phyloP scores from a whole-genome alignment of 139 green algal species.

The Cymbomonas tetramitiformis region DNA sequence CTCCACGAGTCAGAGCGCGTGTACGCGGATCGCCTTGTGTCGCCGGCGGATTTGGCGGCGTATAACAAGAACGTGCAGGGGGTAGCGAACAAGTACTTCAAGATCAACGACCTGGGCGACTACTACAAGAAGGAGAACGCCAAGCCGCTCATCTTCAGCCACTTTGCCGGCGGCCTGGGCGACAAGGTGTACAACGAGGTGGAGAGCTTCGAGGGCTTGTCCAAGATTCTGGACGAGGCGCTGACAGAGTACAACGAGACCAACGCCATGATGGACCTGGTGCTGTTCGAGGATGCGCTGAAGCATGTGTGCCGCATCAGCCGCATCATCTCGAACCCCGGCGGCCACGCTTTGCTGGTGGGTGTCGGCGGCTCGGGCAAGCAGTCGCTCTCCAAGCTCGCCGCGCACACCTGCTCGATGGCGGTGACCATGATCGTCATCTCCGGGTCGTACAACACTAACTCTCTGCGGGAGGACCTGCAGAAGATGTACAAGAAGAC shows the following conservation, averaged over 20 bases:
- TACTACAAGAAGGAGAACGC: slow-evolving; percentile 71
- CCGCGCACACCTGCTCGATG: slow-evolving; percentile 65
- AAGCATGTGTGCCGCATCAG: slow-evolving; percentile 75
- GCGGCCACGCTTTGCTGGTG: slow-evolving; percentile 73
- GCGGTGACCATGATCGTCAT: slow-evolving; percentile 60
- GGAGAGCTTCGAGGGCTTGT: slow-evolving; percentile 39
- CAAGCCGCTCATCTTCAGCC: slow-evolving; percentile 75
- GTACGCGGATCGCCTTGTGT: slow-evolving; percentile 35
- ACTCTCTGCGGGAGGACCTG: slow-evolving; percentile 74
- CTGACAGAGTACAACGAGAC: slow-evolving; percentile 79
- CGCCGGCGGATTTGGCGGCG: slow-evolving; percentile 38
- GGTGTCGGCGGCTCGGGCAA: slow-evolving; percentile 73
- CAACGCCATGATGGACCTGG: slow-evolving; percentile 74
- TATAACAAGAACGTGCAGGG: slow-evolving; percentile 58
- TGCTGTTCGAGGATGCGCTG: slow-evolving; percentile 81
- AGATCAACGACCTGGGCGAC: slow-evolving; percentile 59
- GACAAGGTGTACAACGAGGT: slow-evolving; percentile 62
- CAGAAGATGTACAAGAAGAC: slow-evolving; percentile 73
- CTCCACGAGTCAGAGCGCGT: slow-evolving; percentile 75
- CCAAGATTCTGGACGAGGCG: slow-evolving; percentile 60
- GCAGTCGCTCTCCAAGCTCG: slow-evolving; percentile 57
- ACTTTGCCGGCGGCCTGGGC: slow-evolving; percentile 58
- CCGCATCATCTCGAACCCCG: slow-evolving; percentile 60
- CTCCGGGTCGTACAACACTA: slow-evolving; percentile 56
- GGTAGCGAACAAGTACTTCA: slow-evolving; percentile 67